Evolutionary conservation across 768 basidiomycete genomes (phyloP).

Genomic region (Podaxis pistillaris): DNA sequence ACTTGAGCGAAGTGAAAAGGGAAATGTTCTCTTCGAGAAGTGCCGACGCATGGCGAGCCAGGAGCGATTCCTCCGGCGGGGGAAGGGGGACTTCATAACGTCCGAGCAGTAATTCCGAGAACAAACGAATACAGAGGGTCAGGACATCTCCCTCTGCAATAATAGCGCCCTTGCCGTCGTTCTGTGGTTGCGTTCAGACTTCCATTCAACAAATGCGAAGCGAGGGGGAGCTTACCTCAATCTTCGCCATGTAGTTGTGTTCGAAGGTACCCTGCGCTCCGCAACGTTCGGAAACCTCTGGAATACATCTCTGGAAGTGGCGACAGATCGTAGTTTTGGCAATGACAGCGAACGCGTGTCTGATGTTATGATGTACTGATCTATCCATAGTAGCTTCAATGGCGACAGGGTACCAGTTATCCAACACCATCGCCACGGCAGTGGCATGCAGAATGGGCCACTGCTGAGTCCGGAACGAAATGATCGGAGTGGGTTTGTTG

Average conservation of each 20-base stretch:
- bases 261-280: constrained; percentile 69
- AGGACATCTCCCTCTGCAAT: constrained; percentile 57
- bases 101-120: constrained; percentile 56
- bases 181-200: constrained; percentile 25
- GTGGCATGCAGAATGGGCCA: constrained; percentile 54
- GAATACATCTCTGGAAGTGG: constrained; percentile 49
- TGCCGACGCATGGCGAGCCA: constrained; percentile 48
- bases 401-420: constrained; percentile 41
- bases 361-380: constrained; percentile 41
- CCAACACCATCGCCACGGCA: constrained; percentile 51
- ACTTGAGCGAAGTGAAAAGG: constrained; percentile 34
- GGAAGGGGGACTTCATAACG: constrained; percentile 54
- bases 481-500: constrained; percentile 45
- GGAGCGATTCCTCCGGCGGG: constrained; percentile 45
- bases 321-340: constrained; percentile 54
- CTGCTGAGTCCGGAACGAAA: constrained; percentile 65
- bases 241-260: constrained; percentile 56
- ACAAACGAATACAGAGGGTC: constrained; percentile 52
- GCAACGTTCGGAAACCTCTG: constrained; percentile 59
- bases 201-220: constrained; percentile 8
- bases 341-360: constrained; percentile 55
- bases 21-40: constrained; percentile 46
- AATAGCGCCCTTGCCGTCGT: constrained; percentile 55
- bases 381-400: constrained; percentile 37
- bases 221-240: constrained; percentile 38